Evolutionary conservation across 2,329 filamentous ascomycete genomes (phyloP).

Genomic region (Coniochaeta pulveracea): DNA sequence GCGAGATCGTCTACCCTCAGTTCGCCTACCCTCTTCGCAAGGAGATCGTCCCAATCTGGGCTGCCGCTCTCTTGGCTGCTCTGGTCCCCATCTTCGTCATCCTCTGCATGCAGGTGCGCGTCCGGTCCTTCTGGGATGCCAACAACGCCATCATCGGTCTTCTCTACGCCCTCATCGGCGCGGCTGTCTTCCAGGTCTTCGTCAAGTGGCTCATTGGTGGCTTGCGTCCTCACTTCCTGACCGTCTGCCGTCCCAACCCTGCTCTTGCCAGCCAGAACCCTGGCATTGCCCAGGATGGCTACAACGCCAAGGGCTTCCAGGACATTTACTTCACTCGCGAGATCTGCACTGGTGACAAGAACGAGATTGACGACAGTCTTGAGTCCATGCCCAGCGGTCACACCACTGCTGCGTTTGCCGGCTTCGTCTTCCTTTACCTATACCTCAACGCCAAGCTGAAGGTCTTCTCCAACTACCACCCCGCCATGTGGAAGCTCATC

Average conservation of each 20-base stretch:
- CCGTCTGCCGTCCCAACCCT: conserved; percentile 54
- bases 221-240: conserved; percentile 60
- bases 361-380: conserved; percentile 56
- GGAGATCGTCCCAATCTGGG: conserved; percentile 62
- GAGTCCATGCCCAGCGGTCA: conserved; percentile 67
- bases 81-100: conserved; percentile 55
- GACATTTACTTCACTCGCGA: conserved; percentile 57
- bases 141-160: conserved; percentile 63
- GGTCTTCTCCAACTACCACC: conserved; percentile 61
- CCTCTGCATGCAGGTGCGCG: conserved; percentile 53
- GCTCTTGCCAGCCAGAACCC: conserved; percentile 25
- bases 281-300: conserved; percentile 27
- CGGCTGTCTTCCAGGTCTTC: conserved; percentile 66
- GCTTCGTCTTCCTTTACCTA: conserved; percentile 58
- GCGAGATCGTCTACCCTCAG: conserved; percentile 57
- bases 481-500: conserved; percentile 63
- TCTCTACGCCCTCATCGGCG: conserved; percentile 57
- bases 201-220: conserved; percentile 67
- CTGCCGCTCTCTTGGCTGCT: conserved; percentile 52
- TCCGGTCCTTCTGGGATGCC: conserved; percentile 57
- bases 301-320: conserved; percentile 39
- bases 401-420: conserved; percentile 61
- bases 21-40: conserved; percentile 61
- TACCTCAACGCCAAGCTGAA: conserved; percentile 75
- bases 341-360: conserved; percentile 56